Evolutionary conservation across 345 rosid species (phyloP).

Genomic region (Brassica incana): DNA sequence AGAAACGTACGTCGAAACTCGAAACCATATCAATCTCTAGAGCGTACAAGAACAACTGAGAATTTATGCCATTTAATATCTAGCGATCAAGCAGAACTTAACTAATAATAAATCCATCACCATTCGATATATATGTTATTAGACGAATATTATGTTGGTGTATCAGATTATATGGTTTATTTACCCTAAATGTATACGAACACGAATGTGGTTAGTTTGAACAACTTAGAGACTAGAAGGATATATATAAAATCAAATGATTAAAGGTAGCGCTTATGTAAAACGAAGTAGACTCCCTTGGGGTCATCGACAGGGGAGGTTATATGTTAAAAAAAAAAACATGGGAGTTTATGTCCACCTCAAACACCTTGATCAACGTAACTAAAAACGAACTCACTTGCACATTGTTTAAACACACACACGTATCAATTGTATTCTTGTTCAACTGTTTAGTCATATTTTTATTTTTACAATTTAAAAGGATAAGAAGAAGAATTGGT

Average conservation of each 20-base stretch:
- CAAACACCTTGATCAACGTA: constrained; percentile 1
- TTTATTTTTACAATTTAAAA: neutral
- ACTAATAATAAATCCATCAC: neutral
- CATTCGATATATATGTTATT: neutral
- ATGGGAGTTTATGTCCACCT: constrained; percentile 12
- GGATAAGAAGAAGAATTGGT: constrained; percentile 27
- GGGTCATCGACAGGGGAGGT: constrained; percentile 20
- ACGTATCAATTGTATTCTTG: neutral
- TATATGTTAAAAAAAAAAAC: neutral
- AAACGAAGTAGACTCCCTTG: constrained; percentile 18
- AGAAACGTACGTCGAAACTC: constrained; percentile 3
- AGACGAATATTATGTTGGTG: neutral
- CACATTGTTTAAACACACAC: constrained; percentile 4
- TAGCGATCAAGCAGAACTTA: neutral
- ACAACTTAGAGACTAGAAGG: neutral
- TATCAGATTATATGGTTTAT: neutral
- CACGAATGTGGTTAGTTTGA: neutral
- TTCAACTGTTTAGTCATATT: neutral
- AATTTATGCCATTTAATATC: neutral
- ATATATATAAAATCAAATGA: neutral
- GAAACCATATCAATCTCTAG: neutral
- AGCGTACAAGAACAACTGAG: neutral
- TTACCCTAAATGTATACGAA: neutral
- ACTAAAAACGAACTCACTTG: neutral
- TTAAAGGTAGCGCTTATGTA: neutral